Conservation (phyloP, 2,329 filamentous ascomycete genomes). For the Trichoderma sp. region DNA sequence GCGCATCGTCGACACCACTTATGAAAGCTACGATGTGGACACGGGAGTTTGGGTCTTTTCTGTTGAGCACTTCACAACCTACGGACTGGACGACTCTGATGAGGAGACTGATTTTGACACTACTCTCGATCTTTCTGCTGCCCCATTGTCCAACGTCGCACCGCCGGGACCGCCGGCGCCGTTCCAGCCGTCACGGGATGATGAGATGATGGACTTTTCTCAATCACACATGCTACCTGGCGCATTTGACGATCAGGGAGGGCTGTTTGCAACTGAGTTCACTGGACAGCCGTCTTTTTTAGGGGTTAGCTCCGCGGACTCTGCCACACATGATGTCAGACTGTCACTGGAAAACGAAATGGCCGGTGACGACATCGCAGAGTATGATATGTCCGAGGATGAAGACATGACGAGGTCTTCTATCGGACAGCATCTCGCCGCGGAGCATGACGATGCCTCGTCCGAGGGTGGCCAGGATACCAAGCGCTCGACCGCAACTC, state of each 20-base stretch:
- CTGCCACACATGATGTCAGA: conserved; percentile 59
- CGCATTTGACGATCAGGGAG: conserved; percentile 66
- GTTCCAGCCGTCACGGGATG: conserved; percentile 33
- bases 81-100: conserved; percentile 78
- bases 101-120: conserved; percentile 60
- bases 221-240: conserved; percentile 63
- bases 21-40: conserved; percentile 72
- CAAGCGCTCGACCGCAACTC: conserved; percentile 46
- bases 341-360: conserved; percentile 54
- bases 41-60: conserved; percentile 87
- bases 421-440: conserved; percentile 68
- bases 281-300: conserved; percentile 76
- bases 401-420: conserved; percentile 77
- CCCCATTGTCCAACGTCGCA: conserved; percentile 18
- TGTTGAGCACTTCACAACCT: conserved; percentile 96
- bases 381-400: conserved; percentile 71
- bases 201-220: conserved; percentile 57
- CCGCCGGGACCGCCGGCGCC: conserved; percentile 22
- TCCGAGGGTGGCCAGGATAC: conserved; percentile 49
- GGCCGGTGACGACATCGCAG: conserved; percentile 59
- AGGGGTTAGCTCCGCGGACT: conserved; percentile 86
- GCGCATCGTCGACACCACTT: conserved; percentile 75
- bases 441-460: conserved; percentile 64
- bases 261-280: conserved; percentile 55
- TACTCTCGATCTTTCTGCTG: conserved; percentile 30